phyloP scores from a whole-genome alignment of 768 basidiomycete genomes.

The Kwoniella mangroviensis region DNA sequence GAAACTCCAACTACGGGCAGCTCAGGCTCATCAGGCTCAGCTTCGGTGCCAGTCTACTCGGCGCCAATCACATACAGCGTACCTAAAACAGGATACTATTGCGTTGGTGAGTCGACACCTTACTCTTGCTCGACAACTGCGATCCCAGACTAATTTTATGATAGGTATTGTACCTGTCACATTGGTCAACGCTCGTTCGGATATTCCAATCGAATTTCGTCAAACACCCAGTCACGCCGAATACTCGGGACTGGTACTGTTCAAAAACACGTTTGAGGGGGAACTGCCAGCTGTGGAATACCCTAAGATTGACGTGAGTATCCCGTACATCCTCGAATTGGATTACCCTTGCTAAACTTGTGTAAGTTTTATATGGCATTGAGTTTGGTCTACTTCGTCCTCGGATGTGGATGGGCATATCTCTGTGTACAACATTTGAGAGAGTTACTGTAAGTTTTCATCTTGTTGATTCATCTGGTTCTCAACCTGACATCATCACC shows the following conservation, averaged over 20 bases:
- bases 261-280: constrained; percentile 86
- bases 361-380: constrained; percentile 86
- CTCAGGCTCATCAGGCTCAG: neutral
- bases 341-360: neutral
- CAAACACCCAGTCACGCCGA: constrained; percentile 72
- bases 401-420: constrained; percentile 78
- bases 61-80: constrained; percentile 82
- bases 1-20: constrained; percentile 13
- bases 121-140: constrained; percentile 2
- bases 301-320: constrained; percentile 88
- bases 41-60: constrained; percentile 60
- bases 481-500: too few relatives aligned
- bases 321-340: neutral
- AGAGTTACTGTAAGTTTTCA: constrained; percentile 81
- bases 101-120: constrained; percentile 70
- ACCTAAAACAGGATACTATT: constrained; percentile 89
- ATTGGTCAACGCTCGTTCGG: constrained; percentile 63
- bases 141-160: neutral
- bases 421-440: constrained; percentile 78
- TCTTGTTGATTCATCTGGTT: neutral
- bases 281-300: constrained; percentile 90
- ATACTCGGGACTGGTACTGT: constrained; percentile 78
- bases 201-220: constrained; percentile 40
- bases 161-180: constrained; percentile 87
- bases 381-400: constrained; percentile 73